Conservation (phyloP, 2,329 filamentous ascomycete genomes). For the Leptographium lundbergii region DNA sequence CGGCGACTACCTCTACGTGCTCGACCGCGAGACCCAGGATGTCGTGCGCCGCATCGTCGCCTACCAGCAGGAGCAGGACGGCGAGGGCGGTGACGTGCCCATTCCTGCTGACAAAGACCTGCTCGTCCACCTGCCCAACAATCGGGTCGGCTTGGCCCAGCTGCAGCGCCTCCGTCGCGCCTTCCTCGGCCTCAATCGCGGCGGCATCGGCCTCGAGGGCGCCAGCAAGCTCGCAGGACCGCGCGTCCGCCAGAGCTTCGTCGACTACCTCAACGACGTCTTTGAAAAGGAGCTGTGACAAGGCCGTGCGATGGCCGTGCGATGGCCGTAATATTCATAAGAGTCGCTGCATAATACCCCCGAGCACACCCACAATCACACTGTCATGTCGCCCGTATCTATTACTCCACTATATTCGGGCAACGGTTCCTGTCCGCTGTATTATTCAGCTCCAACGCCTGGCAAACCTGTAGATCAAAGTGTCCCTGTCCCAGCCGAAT, state of each 20-base stretch:
- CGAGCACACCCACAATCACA: no score
- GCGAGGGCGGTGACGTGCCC: conserved; percentile 41
- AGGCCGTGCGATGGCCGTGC: no score
- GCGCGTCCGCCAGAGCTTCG: conserved; percentile 50
- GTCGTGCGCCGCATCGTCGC: conserved; percentile 59
- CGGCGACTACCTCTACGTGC: conserved; percentile 65
- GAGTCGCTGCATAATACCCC: neutral
- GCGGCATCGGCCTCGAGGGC: conserved; percentile 46
- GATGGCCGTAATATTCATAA: no score
- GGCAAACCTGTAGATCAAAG: neutral
- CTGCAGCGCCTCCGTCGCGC: conserved; percentile 66
- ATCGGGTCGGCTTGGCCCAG: conserved; percentile 57
- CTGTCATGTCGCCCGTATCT: neutral
- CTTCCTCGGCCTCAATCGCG: conserved; percentile 65
- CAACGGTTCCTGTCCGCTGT: neutral
- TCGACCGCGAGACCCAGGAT: conserved; percentile 68
- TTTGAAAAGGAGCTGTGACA: conserved; percentile 47
- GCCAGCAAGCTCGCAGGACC: conserved; percentile 40
- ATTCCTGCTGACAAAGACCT: conserved; percentile 30
- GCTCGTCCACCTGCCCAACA: conserved; percentile 51
- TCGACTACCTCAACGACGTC: conserved; percentile 52
- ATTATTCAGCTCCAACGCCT: neutral
- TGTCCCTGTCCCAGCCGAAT: neutral
- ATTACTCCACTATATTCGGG: neutral
- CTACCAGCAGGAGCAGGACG: conserved; percentile 50